Conservation (phyloP, 371 early-diverging fungal species). For the Apophysomyces variabilis region DNA sequence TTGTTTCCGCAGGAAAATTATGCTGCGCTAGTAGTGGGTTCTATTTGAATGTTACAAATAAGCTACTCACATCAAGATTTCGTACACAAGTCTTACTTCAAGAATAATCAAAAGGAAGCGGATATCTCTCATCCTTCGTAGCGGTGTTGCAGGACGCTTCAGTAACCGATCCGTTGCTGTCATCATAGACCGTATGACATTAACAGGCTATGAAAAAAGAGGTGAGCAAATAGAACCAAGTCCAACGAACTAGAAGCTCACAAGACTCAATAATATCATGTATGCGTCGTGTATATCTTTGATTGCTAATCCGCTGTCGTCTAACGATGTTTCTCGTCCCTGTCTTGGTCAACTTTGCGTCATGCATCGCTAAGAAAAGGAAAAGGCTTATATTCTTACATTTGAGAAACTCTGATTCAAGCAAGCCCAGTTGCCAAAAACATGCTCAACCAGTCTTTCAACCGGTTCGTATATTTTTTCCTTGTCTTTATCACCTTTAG, state of each 20-base stretch:
- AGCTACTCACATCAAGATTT: too few species aligned
- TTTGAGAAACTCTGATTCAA: constrained; percentile 80
- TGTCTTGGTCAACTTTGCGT: constrained; percentile 23
- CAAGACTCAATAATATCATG: constrained; percentile 67
- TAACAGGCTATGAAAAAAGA: constrained; percentile 48
- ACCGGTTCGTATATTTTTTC: constrained; percentile 48
- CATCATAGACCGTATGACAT: constrained; percentile 78
- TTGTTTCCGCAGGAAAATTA: constrained; percentile 68
- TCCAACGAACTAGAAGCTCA: constrained; percentile 30
- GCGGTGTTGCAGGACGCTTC: constrained; percentile 77
- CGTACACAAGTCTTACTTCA: constrained; percentile 58
- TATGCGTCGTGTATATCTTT: constrained; percentile 75
- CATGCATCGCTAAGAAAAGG: background rate
- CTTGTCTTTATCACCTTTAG: constrained; percentile 36
- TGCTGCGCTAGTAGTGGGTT: constrained; percentile 74
- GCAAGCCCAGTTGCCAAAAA: constrained; percentile 69
- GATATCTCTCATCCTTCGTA: constrained; percentile 62
- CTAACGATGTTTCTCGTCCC: constrained; percentile 57
- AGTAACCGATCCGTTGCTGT: constrained; percentile 74
- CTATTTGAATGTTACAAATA: constrained; percentile 29
- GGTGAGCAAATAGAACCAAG: constrained; percentile 12
- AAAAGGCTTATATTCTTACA: constrained; percentile 39
- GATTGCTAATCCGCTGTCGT: constrained; percentile 72
- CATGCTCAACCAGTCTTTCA: constrained; percentile 62
- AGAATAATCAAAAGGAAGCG: constrained; percentile 82